phyloP scores from a whole-genome alignment of 768 basidiomycete genomes.

The Boletus sp. region DNA sequence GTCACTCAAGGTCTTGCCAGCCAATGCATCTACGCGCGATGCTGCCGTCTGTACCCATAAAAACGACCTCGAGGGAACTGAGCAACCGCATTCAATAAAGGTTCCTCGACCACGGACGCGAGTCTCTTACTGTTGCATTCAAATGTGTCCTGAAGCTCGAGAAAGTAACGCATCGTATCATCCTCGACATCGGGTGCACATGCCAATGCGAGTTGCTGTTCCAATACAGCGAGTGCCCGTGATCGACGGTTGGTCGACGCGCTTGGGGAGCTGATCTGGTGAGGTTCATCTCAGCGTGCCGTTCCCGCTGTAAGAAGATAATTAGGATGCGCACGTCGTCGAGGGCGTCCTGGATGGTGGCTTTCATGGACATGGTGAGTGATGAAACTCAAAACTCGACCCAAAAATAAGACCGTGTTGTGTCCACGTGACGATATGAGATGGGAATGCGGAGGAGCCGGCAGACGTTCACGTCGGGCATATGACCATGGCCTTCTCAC shows the following conservation, averaged over 20 bases:
- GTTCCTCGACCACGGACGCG: not conserved
- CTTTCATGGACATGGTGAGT: conserved; percentile 36
- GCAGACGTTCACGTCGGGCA: not conserved
- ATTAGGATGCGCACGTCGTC: conserved; percentile 55
- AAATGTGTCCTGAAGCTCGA: conserved; percentile 72
- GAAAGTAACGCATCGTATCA: conserved; percentile 51
- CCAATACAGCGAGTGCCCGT: conserved; percentile 55
- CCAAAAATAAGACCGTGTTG: conserved; percentile 20
- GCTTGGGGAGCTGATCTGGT: conserved; percentile 63
- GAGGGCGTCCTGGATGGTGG: conserved; percentile 56
- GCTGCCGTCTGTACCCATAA: conserved; percentile 58
- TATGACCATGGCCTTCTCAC: conserved; percentile 1
- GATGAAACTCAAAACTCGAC: not conserved
- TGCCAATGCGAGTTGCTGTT: conserved; percentile 52
- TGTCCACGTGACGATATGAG: conserved; percentile 32
- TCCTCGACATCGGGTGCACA: conserved; percentile 43
- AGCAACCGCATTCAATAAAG: conserved; percentile 6
- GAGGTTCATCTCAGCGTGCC: conserved; percentile 11
- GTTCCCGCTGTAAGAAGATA: not conserved
- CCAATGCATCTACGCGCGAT: conserved; percentile 47
- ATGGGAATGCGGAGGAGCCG: conserved; percentile 15
- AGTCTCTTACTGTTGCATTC: conserved; percentile 72
- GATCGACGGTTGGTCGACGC: conserved; percentile 51
- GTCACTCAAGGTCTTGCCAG: conserved; percentile 45
- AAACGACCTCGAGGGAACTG: conserved; percentile 69